Evolutionary conservation across 1,139 yeast species (phyloP).

Genomic region (Waltiozyma sp.): DNA sequence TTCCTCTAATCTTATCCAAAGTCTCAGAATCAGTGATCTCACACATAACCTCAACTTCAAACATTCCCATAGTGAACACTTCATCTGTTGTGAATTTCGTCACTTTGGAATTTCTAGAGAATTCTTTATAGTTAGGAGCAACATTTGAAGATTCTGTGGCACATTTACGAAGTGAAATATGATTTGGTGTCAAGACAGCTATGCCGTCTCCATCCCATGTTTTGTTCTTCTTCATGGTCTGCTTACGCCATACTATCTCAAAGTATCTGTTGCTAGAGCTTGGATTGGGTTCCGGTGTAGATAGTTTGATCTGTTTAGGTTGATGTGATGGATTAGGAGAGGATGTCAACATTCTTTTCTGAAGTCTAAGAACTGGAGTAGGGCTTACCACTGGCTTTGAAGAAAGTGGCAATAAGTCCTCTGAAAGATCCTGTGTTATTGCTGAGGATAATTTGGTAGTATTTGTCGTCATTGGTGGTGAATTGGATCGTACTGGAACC

Average conservation of each 20-base stretch:
- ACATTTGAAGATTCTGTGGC: slow-evolving; percentile 11
- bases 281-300: neutral
- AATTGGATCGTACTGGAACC: neutral
- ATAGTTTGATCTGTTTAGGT: neutral
- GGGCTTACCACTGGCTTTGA: neutral
- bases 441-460: neutral
- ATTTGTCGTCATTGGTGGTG: neutral
- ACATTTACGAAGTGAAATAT: slow-evolving; percentile 16
- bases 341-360: neutral
- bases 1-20: slow-evolving; percentile 11
- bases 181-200: slow-evolving; percentile 22
- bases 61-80: slow-evolving; percentile 35
- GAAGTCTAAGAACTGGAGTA: neutral
- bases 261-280: slow-evolving; percentile 7
- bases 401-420: neutral
- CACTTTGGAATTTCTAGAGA: slow-evolving; percentile 9
- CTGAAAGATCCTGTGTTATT: too few species aligned
- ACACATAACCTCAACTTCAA: slow-evolving; percentile 46
- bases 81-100: slow-evolving; percentile 27
- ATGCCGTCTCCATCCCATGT: slow-evolving; percentile 94
- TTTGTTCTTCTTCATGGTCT: slow-evolving; percentile 67
- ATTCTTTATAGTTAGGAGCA: slow-evolving; percentile 20
- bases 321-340: neutral
- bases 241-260: slow-evolving; percentile 37
- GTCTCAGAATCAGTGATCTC: slow-evolving; percentile 21